phyloP scores from a whole-genome alignment of 2,329 filamentous ascomycete species.

The Iodosphaeria phyllophila region DNA sequence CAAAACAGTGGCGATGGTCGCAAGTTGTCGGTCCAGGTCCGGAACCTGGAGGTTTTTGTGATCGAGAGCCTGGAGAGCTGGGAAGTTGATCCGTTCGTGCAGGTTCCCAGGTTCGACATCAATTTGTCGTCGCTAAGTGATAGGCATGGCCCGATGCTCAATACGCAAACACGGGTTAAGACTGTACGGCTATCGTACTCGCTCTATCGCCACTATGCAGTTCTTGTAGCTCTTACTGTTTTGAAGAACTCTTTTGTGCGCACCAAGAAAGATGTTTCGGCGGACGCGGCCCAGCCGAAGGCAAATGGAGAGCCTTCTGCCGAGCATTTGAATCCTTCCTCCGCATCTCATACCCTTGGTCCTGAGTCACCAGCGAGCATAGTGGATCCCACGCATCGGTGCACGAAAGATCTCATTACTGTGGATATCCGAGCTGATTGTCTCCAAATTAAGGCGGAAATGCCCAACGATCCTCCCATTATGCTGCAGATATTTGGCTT shows the following conservation, averaged over 20 bases:
- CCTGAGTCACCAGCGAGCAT: slow-evolving; percentile 13
- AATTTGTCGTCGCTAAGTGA: slow-evolving; percentile 75
- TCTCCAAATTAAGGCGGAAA: slow-evolving; percentile 71
- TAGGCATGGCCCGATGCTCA: slow-evolving; percentile 69
- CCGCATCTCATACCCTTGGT: too few relatives aligned
- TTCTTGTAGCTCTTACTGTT: slow-evolving; percentile 65
- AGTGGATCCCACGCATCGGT: slow-evolving; percentile 13
- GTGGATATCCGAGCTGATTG: slow-evolving; percentile 68
- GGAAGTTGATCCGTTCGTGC: slow-evolving; percentile 72
- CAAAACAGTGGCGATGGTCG: slow-evolving; percentile 54
- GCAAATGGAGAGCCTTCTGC: slow-evolving; percentile 10
- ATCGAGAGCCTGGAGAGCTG: slow-evolving; percentile 73
- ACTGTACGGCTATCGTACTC: slow-evolving; percentile 78
- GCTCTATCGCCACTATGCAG: slow-evolving; percentile 78
- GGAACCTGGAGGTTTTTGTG: slow-evolving; percentile 76
- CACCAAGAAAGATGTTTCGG: slow-evolving; percentile 22
- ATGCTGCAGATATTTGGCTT: slow-evolving; percentile 79
- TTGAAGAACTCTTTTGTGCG: slow-evolving; percentile 50
- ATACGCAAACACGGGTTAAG: slow-evolving; percentile 65
- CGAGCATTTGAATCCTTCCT: slow-evolving; percentile 19
- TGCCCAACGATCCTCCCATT: slow-evolving; percentile 77
- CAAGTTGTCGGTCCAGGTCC: slow-evolving; percentile 60
- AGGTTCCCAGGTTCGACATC: slow-evolving; percentile 71
- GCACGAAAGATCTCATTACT: slow-evolving; percentile 48
- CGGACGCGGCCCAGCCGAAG: slow-evolving; percentile 9